These are phyloP conservation scores for Coniophora puteana DNA, from an alignment of 1,284 basidiomycete species.

Conservation along the genomic window DNA sequence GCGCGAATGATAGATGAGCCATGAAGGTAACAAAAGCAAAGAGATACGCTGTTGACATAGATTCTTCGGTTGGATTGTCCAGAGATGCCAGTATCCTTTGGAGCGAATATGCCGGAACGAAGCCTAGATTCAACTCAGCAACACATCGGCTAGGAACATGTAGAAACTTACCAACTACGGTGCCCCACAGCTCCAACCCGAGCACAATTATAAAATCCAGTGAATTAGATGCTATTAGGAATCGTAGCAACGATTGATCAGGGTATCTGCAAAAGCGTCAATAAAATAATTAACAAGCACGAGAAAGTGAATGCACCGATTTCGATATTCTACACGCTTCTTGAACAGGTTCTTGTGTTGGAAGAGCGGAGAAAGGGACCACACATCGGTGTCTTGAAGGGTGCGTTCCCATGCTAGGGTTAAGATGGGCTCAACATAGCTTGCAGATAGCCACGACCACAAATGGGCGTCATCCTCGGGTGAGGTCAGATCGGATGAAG, in stretches of 20 bases:
- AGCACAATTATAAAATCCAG: constrained; percentile 67
- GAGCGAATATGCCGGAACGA: constrained; percentile 59
- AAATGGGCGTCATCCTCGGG: constrained; percentile 76
- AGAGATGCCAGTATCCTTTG: constrained; percentile 52
- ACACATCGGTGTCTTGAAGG: constrained; percentile 68
- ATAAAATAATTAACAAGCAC: not conserved
- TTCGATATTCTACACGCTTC: constrained; percentile 52
- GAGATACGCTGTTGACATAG: constrained; percentile 57
- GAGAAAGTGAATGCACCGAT: constrained; percentile 28
- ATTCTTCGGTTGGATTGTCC: constrained; percentile 40
- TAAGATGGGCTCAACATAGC: constrained; percentile 73
- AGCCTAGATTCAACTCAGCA: constrained; percentile 31
- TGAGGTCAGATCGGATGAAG: constrained; percentile 46
- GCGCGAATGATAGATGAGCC: constrained; percentile 65
- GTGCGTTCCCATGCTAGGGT: constrained; percentile 51
- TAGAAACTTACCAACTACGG: constrained; percentile 45
- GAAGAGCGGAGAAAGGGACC: constrained; percentile 68
- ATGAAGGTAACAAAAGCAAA: constrained; percentile 68
- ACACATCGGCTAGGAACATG: not conserved
- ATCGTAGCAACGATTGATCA: constrained; percentile 54
- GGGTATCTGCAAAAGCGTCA: constrained; percentile 35
- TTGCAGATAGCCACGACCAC: constrained; percentile 76
- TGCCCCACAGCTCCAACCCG: constrained; percentile 55
- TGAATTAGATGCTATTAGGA: constrained; percentile 67
- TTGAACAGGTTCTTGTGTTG: constrained; percentile 68